Conservation (phyloP, 2,329 filamentous ascomycete genomes). For the Ophiostoma montium region DNA sequence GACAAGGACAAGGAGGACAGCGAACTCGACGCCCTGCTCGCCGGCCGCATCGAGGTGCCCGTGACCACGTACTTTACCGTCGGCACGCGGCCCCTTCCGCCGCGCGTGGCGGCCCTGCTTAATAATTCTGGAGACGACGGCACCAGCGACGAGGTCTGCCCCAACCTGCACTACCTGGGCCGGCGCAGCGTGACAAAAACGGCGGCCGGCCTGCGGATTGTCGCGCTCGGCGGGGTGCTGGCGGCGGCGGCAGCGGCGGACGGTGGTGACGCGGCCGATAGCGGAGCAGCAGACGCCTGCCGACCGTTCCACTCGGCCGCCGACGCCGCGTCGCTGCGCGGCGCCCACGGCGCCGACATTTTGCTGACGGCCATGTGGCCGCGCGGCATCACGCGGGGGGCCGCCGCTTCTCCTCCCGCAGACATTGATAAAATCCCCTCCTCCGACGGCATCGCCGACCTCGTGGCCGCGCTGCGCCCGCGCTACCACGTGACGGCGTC, state of each 20-base stretch:
- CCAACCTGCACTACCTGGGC: constrained; percentile 82
- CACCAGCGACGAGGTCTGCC: constrained; percentile 48
- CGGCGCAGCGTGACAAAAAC: constrained; percentile 83
- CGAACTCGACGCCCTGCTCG: constrained; percentile 48
- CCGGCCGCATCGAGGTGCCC: constrained; percentile 59
- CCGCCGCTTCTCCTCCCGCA: no score
- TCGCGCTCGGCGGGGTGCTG: constrained; percentile 65
- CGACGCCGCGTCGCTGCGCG: constrained; percentile 62
- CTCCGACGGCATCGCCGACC: constrained; percentile 56
- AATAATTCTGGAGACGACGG: constrained; percentile 29
- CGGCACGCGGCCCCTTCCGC: constrained; percentile 58
- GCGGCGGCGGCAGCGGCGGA: constrained; percentile 31
- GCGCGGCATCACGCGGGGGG: constrained; percentile 51
- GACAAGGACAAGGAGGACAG: constrained; percentile 45
- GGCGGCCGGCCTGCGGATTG: constrained; percentile 74
- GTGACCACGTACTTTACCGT: constrained; percentile 86
- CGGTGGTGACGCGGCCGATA: constrained; percentile 16
- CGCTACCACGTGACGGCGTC: constrained; percentile 67
- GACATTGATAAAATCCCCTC: constrained; percentile 22
- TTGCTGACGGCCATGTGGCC: constrained; percentile 84
- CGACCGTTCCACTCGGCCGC: constrained; percentile 63
- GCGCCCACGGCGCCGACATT: constrained; percentile 70
- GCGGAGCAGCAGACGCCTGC: constrained; percentile 48
- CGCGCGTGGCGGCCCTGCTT: constrained; percentile 56
- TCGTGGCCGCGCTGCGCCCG: constrained; percentile 70